phyloP scores from a whole-genome alignment of 1,284 basidiomycete species.

The Hortiboletus rubellus region DNA sequence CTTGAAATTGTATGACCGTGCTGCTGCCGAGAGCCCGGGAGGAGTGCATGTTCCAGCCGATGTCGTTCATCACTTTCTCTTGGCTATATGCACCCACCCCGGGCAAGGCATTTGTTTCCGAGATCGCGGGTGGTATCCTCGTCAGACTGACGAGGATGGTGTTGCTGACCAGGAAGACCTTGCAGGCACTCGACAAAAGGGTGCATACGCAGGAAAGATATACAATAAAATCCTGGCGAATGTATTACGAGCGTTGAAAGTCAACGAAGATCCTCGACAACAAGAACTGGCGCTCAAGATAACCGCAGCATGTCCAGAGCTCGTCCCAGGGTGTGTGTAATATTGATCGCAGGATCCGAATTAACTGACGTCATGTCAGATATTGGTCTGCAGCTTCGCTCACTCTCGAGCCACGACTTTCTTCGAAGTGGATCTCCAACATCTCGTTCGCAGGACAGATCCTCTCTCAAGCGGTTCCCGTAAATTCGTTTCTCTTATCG shows the following conservation, averaged over 20 bases:
- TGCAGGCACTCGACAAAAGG: slow-evolving; percentile 30
- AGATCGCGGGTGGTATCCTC: slow-evolving; percentile 90
- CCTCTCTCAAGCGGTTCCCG: slow-evolving; percentile 74
- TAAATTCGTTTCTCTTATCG: slow-evolving; percentile 58
- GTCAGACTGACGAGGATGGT: slow-evolving; percentile 45
- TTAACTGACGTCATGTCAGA: slow-evolving; percentile 38
- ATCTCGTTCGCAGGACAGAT: slow-evolving; percentile 79
- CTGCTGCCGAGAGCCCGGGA: slow-evolving; percentile 50
- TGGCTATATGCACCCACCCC: slow-evolving; percentile 83
- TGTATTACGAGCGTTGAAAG: slow-evolving; percentile 70
- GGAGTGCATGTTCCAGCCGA: slow-evolving; percentile 68
- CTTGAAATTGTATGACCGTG: slow-evolving; percentile 66
- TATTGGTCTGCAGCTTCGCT: slow-evolving; percentile 78
- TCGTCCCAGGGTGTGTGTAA: slow-evolving; percentile 68
- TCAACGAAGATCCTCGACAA: slow-evolving; percentile 83
- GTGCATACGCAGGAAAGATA: slow-evolving; percentile 48
- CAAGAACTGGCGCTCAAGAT: slow-evolving; percentile 84
- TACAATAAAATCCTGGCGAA: slow-evolving; percentile 87
- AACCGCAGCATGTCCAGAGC: slow-evolving; percentile 79
- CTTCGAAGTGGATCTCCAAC: slow-evolving; percentile 88
- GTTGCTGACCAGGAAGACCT: slow-evolving; percentile 21
- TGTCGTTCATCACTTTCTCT: slow-evolving; percentile 83
- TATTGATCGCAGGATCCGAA: neutral
- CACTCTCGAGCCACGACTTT: slow-evolving; percentile 83
- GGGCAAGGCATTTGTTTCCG: slow-evolving; percentile 86